Conservation (phyloP, 352 stramenopile species). For the Globisporangium paddicum region DNA sequence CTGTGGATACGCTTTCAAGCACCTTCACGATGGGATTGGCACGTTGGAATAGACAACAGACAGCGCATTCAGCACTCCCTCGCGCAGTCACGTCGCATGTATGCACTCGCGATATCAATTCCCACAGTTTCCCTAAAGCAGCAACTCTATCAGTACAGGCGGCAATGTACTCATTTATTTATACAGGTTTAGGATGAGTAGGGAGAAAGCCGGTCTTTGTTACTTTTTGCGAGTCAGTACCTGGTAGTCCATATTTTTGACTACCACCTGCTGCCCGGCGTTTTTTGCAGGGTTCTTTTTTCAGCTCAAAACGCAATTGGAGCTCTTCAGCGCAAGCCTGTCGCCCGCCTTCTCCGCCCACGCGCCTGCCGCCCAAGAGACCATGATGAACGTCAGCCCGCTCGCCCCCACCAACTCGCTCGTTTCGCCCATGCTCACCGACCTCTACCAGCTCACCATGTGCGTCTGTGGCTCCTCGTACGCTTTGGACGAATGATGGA, state of each 20-base stretch:
- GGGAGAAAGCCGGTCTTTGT: neutral
- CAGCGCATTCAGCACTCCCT: too few relatives aligned
- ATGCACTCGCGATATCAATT: too few relatives aligned
- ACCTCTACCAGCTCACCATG: conserved; percentile 98
- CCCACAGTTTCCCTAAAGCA: too few relatives aligned
- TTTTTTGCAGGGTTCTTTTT: conserved; percentile 9
- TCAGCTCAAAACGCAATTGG: conserved; percentile 12
- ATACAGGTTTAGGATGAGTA: too few relatives aligned
- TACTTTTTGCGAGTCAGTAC: neutral
- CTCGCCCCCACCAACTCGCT: conserved; percentile 91
- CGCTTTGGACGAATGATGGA: conserved; percentile 1
- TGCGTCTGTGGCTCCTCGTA: conserved; percentile 26
- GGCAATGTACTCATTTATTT: too few relatives aligned
- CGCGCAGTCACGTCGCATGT: too few relatives aligned
- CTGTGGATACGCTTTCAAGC: too few relatives aligned
- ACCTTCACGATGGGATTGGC: too few relatives aligned
- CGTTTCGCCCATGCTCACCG: conserved; percentile 94
- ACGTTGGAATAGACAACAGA: too few relatives aligned
- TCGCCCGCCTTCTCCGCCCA: too few relatives aligned
- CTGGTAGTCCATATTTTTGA: neutral
- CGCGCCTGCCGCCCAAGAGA: conserved; percentile 10
- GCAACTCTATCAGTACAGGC: too few relatives aligned
- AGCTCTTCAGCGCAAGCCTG: neutral
- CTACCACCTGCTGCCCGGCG: neutral
- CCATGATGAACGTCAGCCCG: conserved; percentile 36